These are phyloP conservation scores for Nadsonia fulvescens DNA, from an alignment of 805 yeast genomes.

Conservation along the genomic window DNA sequence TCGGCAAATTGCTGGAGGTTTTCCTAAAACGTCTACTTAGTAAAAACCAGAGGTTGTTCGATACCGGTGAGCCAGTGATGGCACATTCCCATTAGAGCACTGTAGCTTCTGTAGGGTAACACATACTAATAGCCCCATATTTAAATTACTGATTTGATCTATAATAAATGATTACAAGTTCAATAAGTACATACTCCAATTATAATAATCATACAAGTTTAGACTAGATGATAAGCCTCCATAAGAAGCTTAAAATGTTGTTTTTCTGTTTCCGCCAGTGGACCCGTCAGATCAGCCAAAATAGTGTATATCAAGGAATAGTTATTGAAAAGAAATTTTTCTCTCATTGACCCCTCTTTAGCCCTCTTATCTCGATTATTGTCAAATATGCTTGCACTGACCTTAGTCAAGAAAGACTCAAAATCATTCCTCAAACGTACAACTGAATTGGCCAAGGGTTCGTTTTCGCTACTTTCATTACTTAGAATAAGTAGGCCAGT, in stretches of 20 bases:
- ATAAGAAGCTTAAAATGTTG: slow-evolving; percentile 27
- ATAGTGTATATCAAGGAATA: slow-evolving; percentile 46
- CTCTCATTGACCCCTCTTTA: slow-evolving; percentile 25
- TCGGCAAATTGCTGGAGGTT: too few species aligned
- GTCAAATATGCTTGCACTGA: slow-evolving; percentile 32
- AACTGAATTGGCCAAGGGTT: slow-evolving; percentile 58
- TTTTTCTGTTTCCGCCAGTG: slow-evolving; percentile 24
- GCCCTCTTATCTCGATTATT: too few species aligned
- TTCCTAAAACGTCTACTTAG: too few species aligned
- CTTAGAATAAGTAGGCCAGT: slow-evolving; percentile 49
- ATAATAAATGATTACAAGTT: too few species aligned
- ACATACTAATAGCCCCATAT: too few species aligned
- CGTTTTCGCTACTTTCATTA: slow-evolving; percentile 25
- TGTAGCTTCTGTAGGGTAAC: too few species aligned
- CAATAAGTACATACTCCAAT: too few species aligned
- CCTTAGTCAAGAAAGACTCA: slow-evolving; percentile 58
- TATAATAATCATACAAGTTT: too few species aligned
- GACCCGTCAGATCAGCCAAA: slow-evolving; percentile 27
- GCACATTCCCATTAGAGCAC: too few species aligned
- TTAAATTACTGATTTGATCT: too few species aligned
- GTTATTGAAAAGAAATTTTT: slow-evolving; percentile 57
- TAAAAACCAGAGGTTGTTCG: too few species aligned
- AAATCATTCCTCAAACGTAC: slow-evolving; percentile 58
- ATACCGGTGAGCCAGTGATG: too few species aligned
- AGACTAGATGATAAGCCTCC: slow-evolving; percentile 31